These are phyloP conservation scores for Lepraria neglecta DNA, from an alignment of 495 filamentous ascomycete genomes.

Conservation along the genomic window DNA sequence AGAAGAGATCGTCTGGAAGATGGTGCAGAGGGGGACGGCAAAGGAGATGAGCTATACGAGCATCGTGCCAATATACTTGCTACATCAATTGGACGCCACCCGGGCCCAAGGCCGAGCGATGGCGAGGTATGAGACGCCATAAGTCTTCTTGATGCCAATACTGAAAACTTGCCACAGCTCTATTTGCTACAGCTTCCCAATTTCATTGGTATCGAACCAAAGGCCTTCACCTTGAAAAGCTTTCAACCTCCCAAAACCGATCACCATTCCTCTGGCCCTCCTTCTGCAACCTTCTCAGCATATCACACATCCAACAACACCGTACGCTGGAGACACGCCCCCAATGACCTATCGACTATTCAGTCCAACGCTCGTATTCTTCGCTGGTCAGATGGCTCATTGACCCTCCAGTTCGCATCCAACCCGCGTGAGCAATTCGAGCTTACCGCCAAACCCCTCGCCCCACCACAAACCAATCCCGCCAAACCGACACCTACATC, in stretches of 20 bases:
- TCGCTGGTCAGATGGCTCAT: constrained; percentile 77
- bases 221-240: constrained; percentile 63
- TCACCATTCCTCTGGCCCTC: constrained; percentile 40
- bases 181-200: constrained; percentile 72
- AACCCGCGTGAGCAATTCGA: constrained; percentile 73
- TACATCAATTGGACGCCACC: constrained; percentile 55
- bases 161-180: constrained; percentile 45
- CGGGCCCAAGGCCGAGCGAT: constrained; percentile 65
- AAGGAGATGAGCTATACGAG: constrained; percentile 45
- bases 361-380: constrained; percentile 73
- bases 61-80: constrained; percentile 51
- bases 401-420: constrained; percentile 70
- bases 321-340: constrained; percentile 63
- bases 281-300: constrained; percentile 46
- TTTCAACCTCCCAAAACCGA: constrained; percentile 59
- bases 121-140: constrained; percentile 43
- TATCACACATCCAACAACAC: constrained; percentile 62
- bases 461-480: constrained; percentile 50
- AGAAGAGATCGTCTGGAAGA: constrained; percentile 46
- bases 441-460: constrained; percentile 67
- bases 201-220: constrained; percentile 70
- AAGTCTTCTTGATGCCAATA: not conserved
- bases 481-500: constrained; percentile 45
- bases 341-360: constrained; percentile 50
- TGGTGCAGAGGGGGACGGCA: constrained; percentile 43